Conservation (phyloP, 768 basidiomycete genomes). For the Collybiopsis confluens region DNA sequence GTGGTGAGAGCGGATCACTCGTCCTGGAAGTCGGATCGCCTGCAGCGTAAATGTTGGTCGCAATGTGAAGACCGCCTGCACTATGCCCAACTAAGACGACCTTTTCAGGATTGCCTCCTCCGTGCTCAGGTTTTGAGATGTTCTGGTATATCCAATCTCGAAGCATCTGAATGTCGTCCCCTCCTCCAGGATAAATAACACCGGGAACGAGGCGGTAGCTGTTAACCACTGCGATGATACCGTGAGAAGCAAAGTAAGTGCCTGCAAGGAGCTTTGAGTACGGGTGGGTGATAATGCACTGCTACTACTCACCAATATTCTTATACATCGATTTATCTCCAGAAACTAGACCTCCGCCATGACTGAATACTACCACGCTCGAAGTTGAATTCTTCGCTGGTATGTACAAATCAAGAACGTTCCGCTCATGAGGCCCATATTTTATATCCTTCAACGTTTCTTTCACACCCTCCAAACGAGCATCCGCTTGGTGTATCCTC, state of each 20-base stretch:
- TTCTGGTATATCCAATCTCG: constrained; percentile 5
- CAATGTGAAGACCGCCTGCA: constrained; percentile 1
- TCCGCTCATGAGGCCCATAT: constrained; percentile 1
- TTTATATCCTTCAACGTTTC: not conserved
- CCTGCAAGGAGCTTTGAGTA: too few relatives aligned
- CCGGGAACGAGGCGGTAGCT: not conserved
- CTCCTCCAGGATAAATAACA: constrained; percentile 1
- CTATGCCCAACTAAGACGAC: not conserved
- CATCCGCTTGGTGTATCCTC: not conserved
- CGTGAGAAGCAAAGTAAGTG: not conserved
- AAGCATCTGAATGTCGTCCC: constrained; percentile 1
- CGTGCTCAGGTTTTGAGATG: not conserved
- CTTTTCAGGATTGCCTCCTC: not conserved
- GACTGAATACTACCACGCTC: not conserved
- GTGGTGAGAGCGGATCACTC: not conserved
- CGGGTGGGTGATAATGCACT: too few relatives aligned
- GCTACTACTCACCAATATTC: not conserved
- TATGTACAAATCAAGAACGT: not conserved
- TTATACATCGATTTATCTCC: not conserved
- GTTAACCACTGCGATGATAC: not conserved
- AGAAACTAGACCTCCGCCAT: not conserved
- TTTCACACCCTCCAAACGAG: too few relatives aligned
- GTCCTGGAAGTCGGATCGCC: too few relatives aligned
- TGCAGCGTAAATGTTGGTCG: not conserved
- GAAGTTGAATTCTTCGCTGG: not conserved